Evolutionary conservation across 2,329 filamentous ascomycete species (phyloP).

Genomic region (Didymella pinodella): DNA sequence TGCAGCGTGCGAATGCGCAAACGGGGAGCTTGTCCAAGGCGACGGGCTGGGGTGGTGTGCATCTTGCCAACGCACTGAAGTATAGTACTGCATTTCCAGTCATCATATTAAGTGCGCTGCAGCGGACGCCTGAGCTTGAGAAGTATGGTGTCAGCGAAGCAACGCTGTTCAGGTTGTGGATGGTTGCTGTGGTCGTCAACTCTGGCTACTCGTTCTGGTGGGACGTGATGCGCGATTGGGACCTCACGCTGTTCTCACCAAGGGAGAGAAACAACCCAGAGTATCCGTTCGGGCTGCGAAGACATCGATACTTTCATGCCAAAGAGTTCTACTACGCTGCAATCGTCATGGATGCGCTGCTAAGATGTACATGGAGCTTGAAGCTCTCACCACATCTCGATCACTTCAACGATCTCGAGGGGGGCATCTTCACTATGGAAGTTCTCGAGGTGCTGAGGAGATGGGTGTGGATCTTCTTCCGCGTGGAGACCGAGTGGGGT

Average conservation of each 20-base stretch:
- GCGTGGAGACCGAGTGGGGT: conserved; percentile 93
- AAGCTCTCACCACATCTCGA: conserved; percentile 85
- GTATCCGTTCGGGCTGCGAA: conserved; percentile 79
- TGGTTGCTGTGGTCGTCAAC: conserved; percentile 79
- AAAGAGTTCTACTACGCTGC: conserved; percentile 82
- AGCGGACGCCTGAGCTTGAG: conserved; percentile 67
- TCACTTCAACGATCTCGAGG: conserved; percentile 85
- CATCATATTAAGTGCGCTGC: conserved; percentile 78
- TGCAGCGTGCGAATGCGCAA: conserved; percentile 62
- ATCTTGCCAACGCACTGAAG: conserved; percentile 92
- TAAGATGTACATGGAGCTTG: conserved; percentile 90
- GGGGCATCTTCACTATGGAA: conserved; percentile 87
- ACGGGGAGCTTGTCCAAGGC: conserved; percentile 51
- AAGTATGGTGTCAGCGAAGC: conserved; percentile 63
- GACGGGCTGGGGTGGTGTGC: conserved; percentile 79
- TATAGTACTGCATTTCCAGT: conserved; percentile 95
- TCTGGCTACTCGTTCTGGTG: conserved; percentile 98
- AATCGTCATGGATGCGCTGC: conserved; percentile 77
- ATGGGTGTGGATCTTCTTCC: conserved; percentile 98
- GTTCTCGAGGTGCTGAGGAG: conserved; percentile 84
- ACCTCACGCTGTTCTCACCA: conserved; percentile 79
- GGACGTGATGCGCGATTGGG: conserved; percentile 97
- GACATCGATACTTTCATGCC: conserved; percentile 74
- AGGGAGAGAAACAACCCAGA: conserved; percentile 67
- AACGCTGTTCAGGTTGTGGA: conserved; percentile 64